phyloP scores from a whole-genome alignment of 1,284 basidiomycete species.

The Heterobasidion parviporum region DNA sequence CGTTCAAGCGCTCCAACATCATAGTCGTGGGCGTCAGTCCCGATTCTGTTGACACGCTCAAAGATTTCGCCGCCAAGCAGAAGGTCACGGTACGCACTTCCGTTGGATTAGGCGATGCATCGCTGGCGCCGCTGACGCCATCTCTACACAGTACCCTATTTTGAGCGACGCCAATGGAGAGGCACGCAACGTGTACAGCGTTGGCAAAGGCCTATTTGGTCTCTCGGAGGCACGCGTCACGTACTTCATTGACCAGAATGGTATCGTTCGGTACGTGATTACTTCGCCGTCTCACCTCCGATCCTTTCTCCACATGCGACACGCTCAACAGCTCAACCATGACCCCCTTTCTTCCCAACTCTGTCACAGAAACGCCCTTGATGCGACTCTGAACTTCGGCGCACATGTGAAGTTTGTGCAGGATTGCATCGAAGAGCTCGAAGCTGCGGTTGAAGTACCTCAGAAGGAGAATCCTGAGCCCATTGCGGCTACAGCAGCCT shows the following conservation, averaged over 20 bases:
- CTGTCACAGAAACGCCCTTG: constrained; percentile 38
- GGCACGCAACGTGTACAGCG: constrained; percentile 53
- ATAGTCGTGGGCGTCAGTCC: constrained; percentile 64
- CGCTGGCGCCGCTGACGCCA: not conserved
- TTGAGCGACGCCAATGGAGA: constrained; percentile 60
- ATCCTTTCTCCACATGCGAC: not conserved
- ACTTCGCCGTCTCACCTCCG: not conserved
- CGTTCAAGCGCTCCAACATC: constrained; percentile 58
- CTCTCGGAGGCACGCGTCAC: constrained; percentile 59
- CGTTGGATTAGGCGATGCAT: not conserved
- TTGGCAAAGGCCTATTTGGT: constrained; percentile 61
- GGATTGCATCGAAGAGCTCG: constrained; percentile 51
- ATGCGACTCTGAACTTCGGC: constrained; percentile 49
- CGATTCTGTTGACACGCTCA: constrained; percentile 64
- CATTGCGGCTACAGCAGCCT: not conserved
- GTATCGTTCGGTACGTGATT: constrained; percentile 47
- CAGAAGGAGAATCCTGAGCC: constrained; percentile 15
- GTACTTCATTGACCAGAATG: constrained; percentile 66
- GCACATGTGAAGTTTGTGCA: constrained; percentile 64
- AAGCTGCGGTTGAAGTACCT: constrained; percentile 20
- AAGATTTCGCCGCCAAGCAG: constrained; percentile 64
- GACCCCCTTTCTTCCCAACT: too few relatives aligned
- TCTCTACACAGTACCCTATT: constrained; percentile 50
- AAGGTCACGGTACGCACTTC: constrained; percentile 46
- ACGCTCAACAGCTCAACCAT: too few relatives aligned